phyloP scores from a whole-genome alignment of 2,329 filamentous ascomycete genomes.

The Hymenotorrendiella dingleyae region DNA sequence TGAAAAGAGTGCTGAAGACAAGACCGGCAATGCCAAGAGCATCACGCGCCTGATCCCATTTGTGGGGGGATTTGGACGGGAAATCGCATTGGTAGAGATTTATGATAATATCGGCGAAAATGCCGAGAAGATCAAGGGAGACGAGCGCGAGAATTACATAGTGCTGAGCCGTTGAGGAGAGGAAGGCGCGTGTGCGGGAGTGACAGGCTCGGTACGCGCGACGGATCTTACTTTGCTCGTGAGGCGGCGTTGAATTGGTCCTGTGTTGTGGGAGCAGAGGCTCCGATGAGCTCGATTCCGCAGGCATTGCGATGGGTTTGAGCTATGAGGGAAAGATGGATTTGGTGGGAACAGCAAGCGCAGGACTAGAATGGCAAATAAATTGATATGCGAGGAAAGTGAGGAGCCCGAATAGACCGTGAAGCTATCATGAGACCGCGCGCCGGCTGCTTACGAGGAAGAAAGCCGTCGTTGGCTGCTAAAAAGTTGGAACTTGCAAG shows the following conservation, averaged over 20 bases:
- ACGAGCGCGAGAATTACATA: slow-evolving; percentile 43
- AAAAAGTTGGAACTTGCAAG: no score
- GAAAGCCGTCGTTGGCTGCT: no score
- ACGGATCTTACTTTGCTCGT: neutral
- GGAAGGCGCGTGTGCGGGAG: neutral
- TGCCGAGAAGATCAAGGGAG: slow-evolving; percentile 42
- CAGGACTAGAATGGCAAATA: no score
- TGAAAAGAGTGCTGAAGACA: slow-evolving; percentile 58
- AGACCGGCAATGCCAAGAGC: slow-evolving; percentile 47
- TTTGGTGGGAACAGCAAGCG: no score
- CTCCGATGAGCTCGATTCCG: slow-evolving; percentile 3
- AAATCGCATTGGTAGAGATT: slow-evolving; percentile 43
- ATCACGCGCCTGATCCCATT: slow-evolving; percentile 34
- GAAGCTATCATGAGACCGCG: no score
- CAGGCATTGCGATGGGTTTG: neutral
- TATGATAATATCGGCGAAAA: slow-evolving; percentile 47
- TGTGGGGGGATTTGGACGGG: slow-evolving; percentile 16
- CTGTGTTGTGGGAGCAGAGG: slow-evolving; percentile 15
- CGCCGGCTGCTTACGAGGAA: no score
- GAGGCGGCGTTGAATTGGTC: neutral
- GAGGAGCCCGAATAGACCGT: no score
- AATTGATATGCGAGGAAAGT: no score
- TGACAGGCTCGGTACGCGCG: neutral
- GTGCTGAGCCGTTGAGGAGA: slow-evolving; percentile 1
- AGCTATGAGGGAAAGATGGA: neutral